Evolutionary conservation across 805 yeast species (phyloP), one percentile per base, ranked within the genome.

Genomic region (Candida gorgasii): DNA sequence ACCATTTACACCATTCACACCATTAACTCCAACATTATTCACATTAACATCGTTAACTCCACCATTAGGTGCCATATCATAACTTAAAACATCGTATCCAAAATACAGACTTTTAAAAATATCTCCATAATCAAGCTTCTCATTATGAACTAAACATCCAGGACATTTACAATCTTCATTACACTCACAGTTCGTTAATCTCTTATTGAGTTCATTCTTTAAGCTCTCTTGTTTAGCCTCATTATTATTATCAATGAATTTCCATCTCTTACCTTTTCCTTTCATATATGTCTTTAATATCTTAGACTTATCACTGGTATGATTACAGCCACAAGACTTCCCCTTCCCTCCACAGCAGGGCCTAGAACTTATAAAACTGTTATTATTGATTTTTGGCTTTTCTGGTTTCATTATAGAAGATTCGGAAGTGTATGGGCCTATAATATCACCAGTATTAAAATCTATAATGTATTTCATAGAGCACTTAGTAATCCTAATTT

Each of bases 381-480:
- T 58, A 29, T 53, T 51, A 42, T 52, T 50, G 9, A 65, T 62
- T 7, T 53, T 43, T 0, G 66, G 64, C 1, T 56, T 44, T 7
- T 55, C 56, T 14, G 61, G 58, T 23, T 53, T 36, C 44, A 30
- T 48, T 34, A 49, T 44, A 5, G 38, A 15, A n/a, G 43, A 40
- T 9, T 45, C 44, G 16, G 42, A 48, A n/a, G 51, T 41, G 53
- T 69, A 69, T 1, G 67, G 69, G 5, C 75, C 75, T 15, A 69
- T 52, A 13, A 71, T 62, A 47, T 61, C 62, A 14, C 72, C 72
- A 29, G 57, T 60, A 11, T 46, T 54, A 35, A 68, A 47, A 43
- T 70, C 74, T 9, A 69, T 58, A 17, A 71, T 66, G 33, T 71
- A 72, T 43, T 69, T 69, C 18, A 61, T 59, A 1, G 73, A 65